Percentiles rank a stretch among this genome's conserved stretches.
These are phyloP conservation scores for Iodosphaeria phyllophila DNA, from an alignment of 2,329 filamentous ascomycete genomes.

Conservation along the genomic window DNA sequence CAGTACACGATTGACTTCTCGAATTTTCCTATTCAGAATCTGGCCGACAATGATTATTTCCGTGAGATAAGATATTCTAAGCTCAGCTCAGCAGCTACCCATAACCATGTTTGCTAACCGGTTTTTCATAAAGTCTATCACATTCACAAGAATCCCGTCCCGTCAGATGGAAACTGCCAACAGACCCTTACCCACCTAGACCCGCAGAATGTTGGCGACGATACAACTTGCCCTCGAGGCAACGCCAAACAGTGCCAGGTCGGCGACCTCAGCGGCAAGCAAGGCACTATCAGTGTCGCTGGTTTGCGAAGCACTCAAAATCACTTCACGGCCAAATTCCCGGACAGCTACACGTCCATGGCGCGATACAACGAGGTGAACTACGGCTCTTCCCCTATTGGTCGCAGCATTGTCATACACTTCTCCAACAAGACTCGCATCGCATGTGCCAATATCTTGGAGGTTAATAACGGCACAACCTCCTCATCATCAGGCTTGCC, in stretches of 20 bases:
- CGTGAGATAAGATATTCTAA: neutral
- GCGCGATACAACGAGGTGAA: too few species aligned
- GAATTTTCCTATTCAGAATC: conserved; percentile 36
- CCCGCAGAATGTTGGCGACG: conserved; percentile 46
- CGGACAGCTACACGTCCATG: conserved; percentile 39
- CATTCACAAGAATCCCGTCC: conserved; percentile 47
- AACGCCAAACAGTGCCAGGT: conserved; percentile 50
- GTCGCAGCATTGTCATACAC: conserved; percentile 46
- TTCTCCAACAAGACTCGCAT: conserved; percentile 44
- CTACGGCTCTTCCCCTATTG: conserved; percentile 39
- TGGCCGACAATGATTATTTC: conserved; percentile 36
- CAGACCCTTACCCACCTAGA: conserved; percentile 50
- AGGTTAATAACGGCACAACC: conserved; percentile 8
- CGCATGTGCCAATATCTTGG: conserved; percentile 42
- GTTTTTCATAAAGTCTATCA: conserved; percentile 42
- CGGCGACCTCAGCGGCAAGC: conserved; percentile 60
- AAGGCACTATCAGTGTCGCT: conserved; percentile 47
- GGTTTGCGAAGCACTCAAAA: too few species aligned
- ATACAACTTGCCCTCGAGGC: conserved; percentile 35
- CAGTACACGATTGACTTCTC: conserved; percentile 33
- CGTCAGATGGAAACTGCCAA: conserved; percentile 52
- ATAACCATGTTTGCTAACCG: conserved; percentile 4
- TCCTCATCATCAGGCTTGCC: conserved; percentile 1
- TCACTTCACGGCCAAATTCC: conserved; percentile 29
- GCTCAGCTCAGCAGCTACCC: neutral